Evolutionary conservation across 2,329 filamentous ascomycete species (phyloP).

Genomic region (Xylaria digitata): DNA sequence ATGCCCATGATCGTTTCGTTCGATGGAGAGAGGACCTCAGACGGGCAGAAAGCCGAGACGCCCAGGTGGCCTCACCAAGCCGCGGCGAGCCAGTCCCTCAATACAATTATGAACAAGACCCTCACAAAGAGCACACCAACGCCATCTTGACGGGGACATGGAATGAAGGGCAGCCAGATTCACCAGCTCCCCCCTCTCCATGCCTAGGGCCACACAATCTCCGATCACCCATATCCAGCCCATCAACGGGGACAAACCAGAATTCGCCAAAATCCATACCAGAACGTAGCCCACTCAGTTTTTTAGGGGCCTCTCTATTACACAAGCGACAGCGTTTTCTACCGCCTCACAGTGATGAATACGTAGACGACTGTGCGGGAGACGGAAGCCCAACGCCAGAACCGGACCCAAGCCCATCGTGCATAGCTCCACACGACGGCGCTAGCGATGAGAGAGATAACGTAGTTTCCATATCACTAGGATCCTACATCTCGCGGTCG

Average conservation of each 20-base stretch:
- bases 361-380: slow-evolving; percentile 11
- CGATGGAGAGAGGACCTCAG: slow-evolving; percentile 82
- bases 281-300: slow-evolving; percentile 47
- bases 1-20: slow-evolving; percentile 80
- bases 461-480: not conserved
- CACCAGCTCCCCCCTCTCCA: slow-evolving; percentile 54
- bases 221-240: slow-evolving; percentile 33
- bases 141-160: slow-evolving; percentile 68
- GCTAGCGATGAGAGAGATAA: slow-evolving; percentile 27
- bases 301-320: slow-evolving; percentile 41
- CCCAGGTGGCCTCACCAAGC: slow-evolving; percentile 45
- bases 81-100: slow-evolving; percentile 10
- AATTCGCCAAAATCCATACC: slow-evolving; percentile 29
- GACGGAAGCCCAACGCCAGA: slow-evolving; percentile 5
- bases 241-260: slow-evolving; percentile 33
- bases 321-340: slow-evolving; percentile 39
- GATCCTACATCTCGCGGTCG: not conserved
- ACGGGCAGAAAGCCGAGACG: slow-evolving; percentile 64
- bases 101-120: slow-evolving; percentile 32
- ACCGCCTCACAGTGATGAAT: slow-evolving; percentile 25
- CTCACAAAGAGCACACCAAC: slow-evolving; percentile 62
- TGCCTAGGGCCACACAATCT: slow-evolving; percentile 33
- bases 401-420: slow-evolving; percentile 6
- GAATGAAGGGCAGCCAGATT: slow-evolving; percentile 73
- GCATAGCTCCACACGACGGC: slow-evolving; percentile 39